phyloP scores from a whole-genome alignment of 2,329 filamentous ascomycete genomes.

The Botrytis tulipae region DNA sequence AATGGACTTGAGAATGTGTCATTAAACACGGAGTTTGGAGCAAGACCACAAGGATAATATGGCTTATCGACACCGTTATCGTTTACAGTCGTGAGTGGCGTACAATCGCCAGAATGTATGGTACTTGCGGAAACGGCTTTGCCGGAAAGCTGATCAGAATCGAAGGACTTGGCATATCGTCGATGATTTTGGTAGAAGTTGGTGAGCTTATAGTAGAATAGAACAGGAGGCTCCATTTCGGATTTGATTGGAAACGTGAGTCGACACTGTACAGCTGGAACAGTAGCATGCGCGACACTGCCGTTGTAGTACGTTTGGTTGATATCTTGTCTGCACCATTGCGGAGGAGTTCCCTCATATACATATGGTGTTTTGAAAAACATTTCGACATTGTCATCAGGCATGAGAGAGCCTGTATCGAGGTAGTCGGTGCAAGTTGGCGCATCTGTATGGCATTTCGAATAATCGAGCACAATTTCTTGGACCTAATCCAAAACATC shows the following conservation, averaged over 20 bases:
- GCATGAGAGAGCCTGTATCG: slow-evolving; percentile 33
- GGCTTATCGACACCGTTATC: slow-evolving; percentile 56
- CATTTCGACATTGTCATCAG: neutral
- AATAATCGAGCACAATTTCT: slow-evolving; percentile 90
- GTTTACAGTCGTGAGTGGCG: slow-evolving; percentile 61
- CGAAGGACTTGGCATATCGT: slow-evolving; percentile 88
- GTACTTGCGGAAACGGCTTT: slow-evolving; percentile 56
- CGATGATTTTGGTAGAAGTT: slow-evolving; percentile 99
- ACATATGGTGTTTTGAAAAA: slow-evolving; percentile 59
- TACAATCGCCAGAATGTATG: slow-evolving; percentile 70
- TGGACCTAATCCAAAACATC: slow-evolving; percentile 44
- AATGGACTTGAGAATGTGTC: slow-evolving; percentile 75
- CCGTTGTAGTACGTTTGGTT: slow-evolving; percentile 43
- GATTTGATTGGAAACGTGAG: slow-evolving; percentile 79
- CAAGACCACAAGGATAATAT: slow-evolving; percentile 92
- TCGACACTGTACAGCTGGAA: slow-evolving; percentile 56
- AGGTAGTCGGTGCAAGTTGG: slow-evolving; percentile 53
- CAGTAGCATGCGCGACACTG: slow-evolving; percentile 30
- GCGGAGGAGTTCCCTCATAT: slow-evolving; percentile 26
- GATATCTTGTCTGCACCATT: slow-evolving; percentile 36
- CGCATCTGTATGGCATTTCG: slow-evolving; percentile 64
- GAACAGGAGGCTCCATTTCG: slow-evolving; percentile 74
- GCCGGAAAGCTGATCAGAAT: slow-evolving; percentile 79
- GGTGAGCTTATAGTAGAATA: slow-evolving; percentile 92
- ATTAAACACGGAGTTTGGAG: slow-evolving; percentile 97